Conservation (phyloP, 2,329 filamentous ascomycete species). For the Colletotrichum paranaense region DNA sequence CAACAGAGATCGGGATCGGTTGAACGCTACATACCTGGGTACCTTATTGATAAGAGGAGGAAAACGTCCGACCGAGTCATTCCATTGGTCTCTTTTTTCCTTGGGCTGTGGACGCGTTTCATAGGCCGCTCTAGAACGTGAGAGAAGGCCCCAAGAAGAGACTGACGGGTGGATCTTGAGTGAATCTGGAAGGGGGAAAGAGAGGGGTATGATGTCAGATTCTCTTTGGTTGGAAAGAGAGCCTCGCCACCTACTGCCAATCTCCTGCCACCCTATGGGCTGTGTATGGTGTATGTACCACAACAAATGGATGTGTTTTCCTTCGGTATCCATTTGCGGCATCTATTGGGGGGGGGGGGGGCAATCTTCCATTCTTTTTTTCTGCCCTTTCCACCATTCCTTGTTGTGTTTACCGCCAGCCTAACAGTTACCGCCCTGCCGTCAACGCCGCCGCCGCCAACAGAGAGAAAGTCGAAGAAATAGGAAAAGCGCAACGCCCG, state of each 20-base stretch:
- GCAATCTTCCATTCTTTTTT: not conserved
- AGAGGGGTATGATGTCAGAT: conserved; percentile 16
- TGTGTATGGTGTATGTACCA: too few species aligned
- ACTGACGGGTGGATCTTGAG: not conserved
- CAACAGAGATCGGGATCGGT: not conserved
- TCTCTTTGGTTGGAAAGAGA: not conserved
- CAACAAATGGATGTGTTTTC: not conserved
- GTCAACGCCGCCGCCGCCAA: not conserved
- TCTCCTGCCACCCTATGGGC: too few species aligned
- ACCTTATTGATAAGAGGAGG: not conserved
- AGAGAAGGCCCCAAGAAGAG: not conserved
- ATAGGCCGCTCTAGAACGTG: not conserved
- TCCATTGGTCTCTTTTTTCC: not conserved
- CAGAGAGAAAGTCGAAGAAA: not conserved
- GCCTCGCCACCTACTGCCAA: not conserved
- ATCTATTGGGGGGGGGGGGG: too few species aligned
- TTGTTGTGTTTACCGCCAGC: too few species aligned
- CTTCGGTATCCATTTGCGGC: not conserved
- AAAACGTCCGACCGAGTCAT: not conserved
- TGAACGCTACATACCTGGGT: too few species aligned
- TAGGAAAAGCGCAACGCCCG: not conserved
- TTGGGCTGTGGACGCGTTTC: not conserved
- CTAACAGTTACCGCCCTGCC: not conserved
- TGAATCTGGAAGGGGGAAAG: not conserved
- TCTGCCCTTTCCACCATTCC: too few species aligned